Base-by-base conservation (phyloP, 306 rosid genomes). In the Fragaria nilgerrensis region DNA sequence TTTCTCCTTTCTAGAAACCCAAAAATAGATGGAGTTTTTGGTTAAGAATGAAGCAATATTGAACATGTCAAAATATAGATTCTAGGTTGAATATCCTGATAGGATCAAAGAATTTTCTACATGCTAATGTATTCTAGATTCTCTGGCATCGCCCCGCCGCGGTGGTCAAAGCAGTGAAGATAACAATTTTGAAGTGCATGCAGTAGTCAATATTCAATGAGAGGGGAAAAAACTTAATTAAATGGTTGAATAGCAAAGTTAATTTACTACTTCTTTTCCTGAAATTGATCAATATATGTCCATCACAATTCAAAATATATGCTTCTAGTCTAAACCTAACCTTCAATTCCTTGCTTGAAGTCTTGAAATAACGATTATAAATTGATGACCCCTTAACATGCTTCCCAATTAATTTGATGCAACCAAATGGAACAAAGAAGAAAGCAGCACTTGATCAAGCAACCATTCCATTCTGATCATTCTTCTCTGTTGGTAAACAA, bases 391-490 rank as follows among this genome's bases (percentile, higher is more conserved):
- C 32, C 12, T 14, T 22, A 23, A 53, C 25, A 34, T 53, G 49
- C 17, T n/a, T 72, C n/a, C 15, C 48, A n/a, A 53, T n/a, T 32
- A 72, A 50, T 32, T 47, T 34, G 45, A n/a, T 12, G 16, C 37
- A 25, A 50, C 47, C 11, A 68, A 44, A 85, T 80, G 81, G 74
- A 80, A 41, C 5, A 50, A n/a, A n/a, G n/a, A 44, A 53, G 37
- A 67, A 78, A 62, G n/a, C 74, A 27, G 36, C 7, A 29, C 39
- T 19, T 45, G 32, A 62, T 34, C 32, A 36, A 72, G 34, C 32
- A 72, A 1, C 27, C 55, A 20, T 63, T 41, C n/a, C 70, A 19
- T 61, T 19, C 32, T 45, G 19, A 19, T 75, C 34, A 4, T 9
- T 29, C 45, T 62, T 62, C 16, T 27, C 4, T 45, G 34, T 48